Percentiles rank a stretch among this genome's conserved stretches.
Evolutionary conservation across 129 eudicot genomes (phyloP).

Genomic region (Glebionis coronaria): DNA sequence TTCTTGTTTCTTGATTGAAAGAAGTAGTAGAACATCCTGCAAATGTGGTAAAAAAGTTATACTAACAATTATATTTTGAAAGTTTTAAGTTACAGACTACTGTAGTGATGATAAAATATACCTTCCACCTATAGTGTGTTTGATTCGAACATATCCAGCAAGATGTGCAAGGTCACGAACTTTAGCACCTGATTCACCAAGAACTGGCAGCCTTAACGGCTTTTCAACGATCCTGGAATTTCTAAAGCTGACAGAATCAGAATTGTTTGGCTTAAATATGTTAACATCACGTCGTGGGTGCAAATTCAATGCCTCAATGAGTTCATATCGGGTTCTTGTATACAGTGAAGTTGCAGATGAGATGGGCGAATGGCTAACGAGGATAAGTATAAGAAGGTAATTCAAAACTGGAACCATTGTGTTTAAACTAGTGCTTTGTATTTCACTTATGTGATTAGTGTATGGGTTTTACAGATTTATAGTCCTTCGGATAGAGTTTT

Average conservation of each 20-base stretch:
- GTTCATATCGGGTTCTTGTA: too few species aligned
- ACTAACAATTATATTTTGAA: background rate
- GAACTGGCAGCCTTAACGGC: constrained; percentile 36
- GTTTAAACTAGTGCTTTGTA: constrained; percentile 12
- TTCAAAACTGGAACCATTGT: constrained; percentile 27
- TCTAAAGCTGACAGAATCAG: constrained; percentile 16
- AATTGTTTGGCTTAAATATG: constrained; percentile 13
- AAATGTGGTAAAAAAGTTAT: constrained; percentile 6
- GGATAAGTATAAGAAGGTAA: constrained; percentile 14
- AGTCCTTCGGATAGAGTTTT: constrained; percentile 8
- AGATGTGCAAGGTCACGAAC: too few species aligned
- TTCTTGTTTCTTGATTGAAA: constrained; percentile 54
- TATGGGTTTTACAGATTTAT: background rate
- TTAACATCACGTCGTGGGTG: constrained; percentile 49
- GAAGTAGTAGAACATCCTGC: constrained; percentile 72
- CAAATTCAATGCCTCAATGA: constrained; percentile 46
- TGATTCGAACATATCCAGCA: too few species aligned
- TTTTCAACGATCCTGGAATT: constrained; percentile 46
- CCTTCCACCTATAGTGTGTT: too few species aligned
- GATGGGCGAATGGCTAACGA: constrained; percentile 15
- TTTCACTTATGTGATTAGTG: constrained; percentile 8
- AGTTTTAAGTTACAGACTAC: background rate
- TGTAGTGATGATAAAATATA: constrained; percentile 21
- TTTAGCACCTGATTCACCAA: too few species aligned
- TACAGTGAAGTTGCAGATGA: constrained; percentile 27